Evolutionary conservation across 805 yeast genomes (phyloP).

Genomic region (Sugiyamaella chiloensis): DNA sequence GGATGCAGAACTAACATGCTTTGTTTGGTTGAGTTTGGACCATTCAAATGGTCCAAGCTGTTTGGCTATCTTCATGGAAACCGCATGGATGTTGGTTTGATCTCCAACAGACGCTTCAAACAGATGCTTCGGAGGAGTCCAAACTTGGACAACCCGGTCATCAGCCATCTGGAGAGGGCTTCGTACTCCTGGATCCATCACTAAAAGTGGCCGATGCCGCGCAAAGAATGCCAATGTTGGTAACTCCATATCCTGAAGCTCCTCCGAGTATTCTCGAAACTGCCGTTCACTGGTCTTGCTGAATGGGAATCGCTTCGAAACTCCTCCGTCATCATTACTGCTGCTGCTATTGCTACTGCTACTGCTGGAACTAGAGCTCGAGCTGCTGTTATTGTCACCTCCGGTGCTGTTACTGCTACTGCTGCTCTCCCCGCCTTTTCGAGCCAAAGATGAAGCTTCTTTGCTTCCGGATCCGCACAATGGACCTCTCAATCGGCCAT

Average conservation of each 20-base stretch:
- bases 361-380: not conserved
- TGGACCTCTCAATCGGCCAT: not conserved
- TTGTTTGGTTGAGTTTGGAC: not conserved
- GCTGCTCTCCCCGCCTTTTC: not conserved
- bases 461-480: not conserved
- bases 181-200: conserved; percentile 35
- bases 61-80: conserved; percentile 8
- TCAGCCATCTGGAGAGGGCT: conserved; percentile 7
- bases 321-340: not conserved
- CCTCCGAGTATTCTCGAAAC: conserved; percentile 17
- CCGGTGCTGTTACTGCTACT: not conserved
- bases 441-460: not conserved
- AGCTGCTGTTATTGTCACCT: not conserved
- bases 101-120: conserved; percentile 4
- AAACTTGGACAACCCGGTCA: conserved; percentile 9
- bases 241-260: conserved; percentile 20
- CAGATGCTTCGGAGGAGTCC: conserved; percentile 10
- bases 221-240: conserved; percentile 43
- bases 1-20: not conserved
- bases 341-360: not conserved
- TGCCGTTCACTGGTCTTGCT: conserved; percentile 17
- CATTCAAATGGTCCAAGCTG: conserved; percentile 15
- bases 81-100: not conserved
- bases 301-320: conserved; percentile 14
- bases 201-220: conserved; percentile 44